Evolutionary conservation across 768 basidiomycete species (phyloP), one percentile per base, ranked within the genome.

Genomic region (Kwoniella pini): DNA sequence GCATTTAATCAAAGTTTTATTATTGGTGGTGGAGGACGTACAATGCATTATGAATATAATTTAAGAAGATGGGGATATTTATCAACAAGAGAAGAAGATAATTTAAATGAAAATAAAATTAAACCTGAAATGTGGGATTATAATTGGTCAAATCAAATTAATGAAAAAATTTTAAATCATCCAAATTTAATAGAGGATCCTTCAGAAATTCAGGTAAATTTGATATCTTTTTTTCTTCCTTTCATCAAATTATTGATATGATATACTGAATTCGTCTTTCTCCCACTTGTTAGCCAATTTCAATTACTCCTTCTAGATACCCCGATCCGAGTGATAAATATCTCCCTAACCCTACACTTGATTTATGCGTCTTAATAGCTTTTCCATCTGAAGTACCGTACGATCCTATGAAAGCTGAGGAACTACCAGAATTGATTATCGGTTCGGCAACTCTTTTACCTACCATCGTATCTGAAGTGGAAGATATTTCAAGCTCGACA

Each of bases 61-160:
- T 15, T 36, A 7, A 36, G 33, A 33, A 38, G 51, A 22, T 52
- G 33, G 31, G 49, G 17, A 12, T 28, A 3, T 7, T 6, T 5
- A 27, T 15, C 33, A 7, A 7, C 33, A 15, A 15, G 33, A 15
- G 44, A 50, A 27, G 52, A 44, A 40, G 31, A 31, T 21, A 2
- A 33, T 27, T 36, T 15, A 15, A 15, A 7, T 7, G 49, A 40
- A 7, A 45, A 56, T 6, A 43, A 36, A 44, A 38, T 43, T 30
- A 59, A 13, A 36, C 62, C 62, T 2, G 30, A 40, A 22, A 54
- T 64, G 38, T 64, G 62, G 56, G 62, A 64, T 52, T 44, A 21
- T 12, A 26, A 46, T 1, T 61, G 59, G 59, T 7, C 33, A n/a
- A n/a, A n/a, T n/a, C n/a, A n/a, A n/a, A n/a, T n/a, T n/a, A n/a